Percentiles rank a stretch among this genome's conserved stretches.
Conservation (phyloP, 768 basidiomycete genomes). For the Macrolepiota albuminosa region DNA sequence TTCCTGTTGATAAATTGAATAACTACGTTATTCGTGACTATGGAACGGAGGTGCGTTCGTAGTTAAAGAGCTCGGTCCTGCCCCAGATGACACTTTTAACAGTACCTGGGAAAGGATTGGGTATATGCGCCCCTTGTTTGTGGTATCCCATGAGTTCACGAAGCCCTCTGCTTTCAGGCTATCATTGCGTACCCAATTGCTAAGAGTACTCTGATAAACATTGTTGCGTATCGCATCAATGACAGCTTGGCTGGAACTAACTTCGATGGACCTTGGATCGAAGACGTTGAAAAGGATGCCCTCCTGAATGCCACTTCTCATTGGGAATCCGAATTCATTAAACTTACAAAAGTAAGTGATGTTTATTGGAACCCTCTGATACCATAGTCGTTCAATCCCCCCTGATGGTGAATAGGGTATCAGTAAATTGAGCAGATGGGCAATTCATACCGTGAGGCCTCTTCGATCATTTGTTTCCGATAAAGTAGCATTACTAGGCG, state of each 20-base stretch:
- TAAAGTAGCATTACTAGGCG: slow-evolving; percentile 42
- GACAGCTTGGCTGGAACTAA: slow-evolving; percentile 22
- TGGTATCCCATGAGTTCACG: neutral
- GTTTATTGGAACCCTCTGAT: neutral
- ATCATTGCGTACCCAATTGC: slow-evolving; percentile 35
- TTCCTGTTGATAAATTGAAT: slow-evolving; percentile 24
- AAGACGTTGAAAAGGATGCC: slow-evolving; percentile 21
- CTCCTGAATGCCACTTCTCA: slow-evolving; percentile 24
- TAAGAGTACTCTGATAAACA: slow-evolving; percentile 30
- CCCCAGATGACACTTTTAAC: neutral
- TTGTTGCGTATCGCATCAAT: slow-evolving; percentile 26
- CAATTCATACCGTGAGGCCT: slow-evolving; percentile 34
- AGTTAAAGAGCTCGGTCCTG: neutral
- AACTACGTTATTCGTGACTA: slow-evolving; percentile 3
- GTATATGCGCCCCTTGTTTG: slow-evolving; percentile 5
- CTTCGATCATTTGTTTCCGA: slow-evolving; percentile 34
- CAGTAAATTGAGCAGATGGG: slow-evolving; percentile 30
- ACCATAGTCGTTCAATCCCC: neutral
- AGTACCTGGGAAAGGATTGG: slow-evolving; percentile 30
- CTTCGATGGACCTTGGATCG: slow-evolving; percentile 27
- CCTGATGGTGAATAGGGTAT: slow-evolving; percentile 3
- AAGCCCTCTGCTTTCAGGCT: slow-evolving; percentile 22
- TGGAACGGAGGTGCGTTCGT: slow-evolving; percentile 17
- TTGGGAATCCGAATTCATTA: slow-evolving; percentile 33
- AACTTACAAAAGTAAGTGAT: slow-evolving; percentile 22